Percentiles rank a stretch among this genome's conserved stretches.
These are phyloP conservation scores for Psilocybe subaeruginosa DNA, from an alignment of 768 basidiomycete species.

Conservation along the genomic window DNA sequence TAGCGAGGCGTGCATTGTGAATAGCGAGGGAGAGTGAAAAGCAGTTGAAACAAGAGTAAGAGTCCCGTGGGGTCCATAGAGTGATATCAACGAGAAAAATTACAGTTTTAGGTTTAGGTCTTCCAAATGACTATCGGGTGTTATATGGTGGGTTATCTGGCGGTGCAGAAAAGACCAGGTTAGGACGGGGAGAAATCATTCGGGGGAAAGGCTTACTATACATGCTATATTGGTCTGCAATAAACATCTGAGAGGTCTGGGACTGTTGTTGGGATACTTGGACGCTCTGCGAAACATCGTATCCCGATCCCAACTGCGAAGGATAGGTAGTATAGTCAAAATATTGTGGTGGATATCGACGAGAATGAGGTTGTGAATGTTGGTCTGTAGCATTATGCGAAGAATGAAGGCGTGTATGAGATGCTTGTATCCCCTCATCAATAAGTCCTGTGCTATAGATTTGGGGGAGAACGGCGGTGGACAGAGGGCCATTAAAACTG, in stretches of 20 bases:
- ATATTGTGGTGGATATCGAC: conserved; percentile 50
- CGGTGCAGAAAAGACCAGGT: neutral
- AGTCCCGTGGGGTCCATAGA: conserved; percentile 5
- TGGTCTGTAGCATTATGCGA: conserved; percentile 9
- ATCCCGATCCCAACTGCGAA: conserved; percentile 39
- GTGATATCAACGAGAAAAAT: conserved; percentile 1
- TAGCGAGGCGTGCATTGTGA: conserved; percentile 1
- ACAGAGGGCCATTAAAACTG: conserved; percentile 50
- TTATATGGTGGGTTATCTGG: conserved; percentile 24
- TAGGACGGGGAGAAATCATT: neutral
- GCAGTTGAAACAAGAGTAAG: conserved; percentile 5
- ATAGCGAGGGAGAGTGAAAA: conserved; percentile 2
- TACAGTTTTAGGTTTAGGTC: conserved; percentile 7
- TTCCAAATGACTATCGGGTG: conserved; percentile 13
- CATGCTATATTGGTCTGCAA: conserved; percentile 26
- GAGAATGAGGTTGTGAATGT: conserved; percentile 16
- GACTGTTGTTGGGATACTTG: conserved; percentile 18
- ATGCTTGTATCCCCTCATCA: conserved; percentile 40
- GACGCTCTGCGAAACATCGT: conserved; percentile 16
- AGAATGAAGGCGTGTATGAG: conserved; percentile 17
- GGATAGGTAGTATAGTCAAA: conserved; percentile 59
- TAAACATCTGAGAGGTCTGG: conserved; percentile 21
- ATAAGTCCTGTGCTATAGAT: conserved; percentile 75
- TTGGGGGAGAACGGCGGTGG: conserved; percentile 76
- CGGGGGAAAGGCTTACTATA: conserved; percentile 21